Base-by-base conservation (phyloP, 176 grass and related monocot species). In the Oryza meridionalis region DNA sequence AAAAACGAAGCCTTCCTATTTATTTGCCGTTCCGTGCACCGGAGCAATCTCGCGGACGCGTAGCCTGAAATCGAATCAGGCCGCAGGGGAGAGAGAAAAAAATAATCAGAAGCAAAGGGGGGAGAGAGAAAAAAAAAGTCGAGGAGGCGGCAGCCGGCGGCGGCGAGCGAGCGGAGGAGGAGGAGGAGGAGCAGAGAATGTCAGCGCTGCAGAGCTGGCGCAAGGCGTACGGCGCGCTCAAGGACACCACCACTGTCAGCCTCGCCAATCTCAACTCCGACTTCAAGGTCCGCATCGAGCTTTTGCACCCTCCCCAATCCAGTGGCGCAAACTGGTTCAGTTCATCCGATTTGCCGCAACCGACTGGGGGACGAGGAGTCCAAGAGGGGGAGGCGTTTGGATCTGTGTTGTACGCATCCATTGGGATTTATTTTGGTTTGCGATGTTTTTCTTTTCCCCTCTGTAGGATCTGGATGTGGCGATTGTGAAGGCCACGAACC, bases 381-480 rank as follows among this genome's bases (percentile, higher is more conserved):
- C 62, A 9, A 7, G 17, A 40, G 22, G 4, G 86, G 4, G 86
- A 12, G 66, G 15, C 25, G 10, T 37, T 67, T 76, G 77, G 77
- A 88, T 82, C 77, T 73, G 16, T 79, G 79, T 69, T 77, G 33
- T 24, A 12, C 24, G 53, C 62, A 33, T 25, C 75, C 75, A 80
- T 37, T 84, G 70, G 50, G 29, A 77, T 79, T 81, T 11, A 72
- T 46, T 76, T 1, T 46, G 44, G 63, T 42, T 1, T 17, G 21
- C 40, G 72, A 50, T 71, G n/a, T 67, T 29, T 32, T 15, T 33
- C 46, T 53, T 33, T 33, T 33, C 32, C 33, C 32, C 35, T 37
- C 70, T 62, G 26, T 84, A 98, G 96, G 93, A 98, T 91, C 92
- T 98, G 96, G 96, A 95, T 92, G 96, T 98, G 85, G 91, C 93